Evolutionary conservation across 2,329 filamentous ascomycete species (phyloP).

Genomic region (Apiospora sp.): DNA sequence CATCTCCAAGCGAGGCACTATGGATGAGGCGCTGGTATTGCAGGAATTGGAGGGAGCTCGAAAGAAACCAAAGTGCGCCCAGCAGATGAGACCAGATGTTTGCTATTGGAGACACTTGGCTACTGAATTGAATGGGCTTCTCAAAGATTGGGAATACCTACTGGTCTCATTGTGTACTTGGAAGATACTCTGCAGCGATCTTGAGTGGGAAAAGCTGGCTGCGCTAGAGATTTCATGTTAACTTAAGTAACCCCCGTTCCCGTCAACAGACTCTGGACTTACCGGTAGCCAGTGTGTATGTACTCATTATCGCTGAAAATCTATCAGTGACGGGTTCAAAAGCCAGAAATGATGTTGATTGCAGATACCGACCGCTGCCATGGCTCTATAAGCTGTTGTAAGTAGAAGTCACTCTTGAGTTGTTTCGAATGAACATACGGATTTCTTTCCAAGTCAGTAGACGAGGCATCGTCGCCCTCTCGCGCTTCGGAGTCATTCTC

Average conservation of each 20-base stretch:
- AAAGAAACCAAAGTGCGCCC: constrained; percentile 36
- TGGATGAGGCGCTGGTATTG: not conserved
- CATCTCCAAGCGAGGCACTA: constrained; percentile 23
- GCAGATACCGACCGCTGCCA: too few species aligned
- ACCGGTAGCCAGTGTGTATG: not conserved
- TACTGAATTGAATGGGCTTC: not conserved
- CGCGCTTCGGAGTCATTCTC: too few species aligned
- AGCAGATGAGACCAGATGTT: constrained; percentile 44
- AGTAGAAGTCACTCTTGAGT: too few species aligned
- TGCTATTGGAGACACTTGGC: constrained; percentile 27
- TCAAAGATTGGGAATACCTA: not conserved
- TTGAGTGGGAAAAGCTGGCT: not conserved
- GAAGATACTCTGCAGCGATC: not conserved
- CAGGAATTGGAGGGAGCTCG: constrained; percentile 14
- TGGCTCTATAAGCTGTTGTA: too few species aligned
- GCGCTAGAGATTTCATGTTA: not conserved
- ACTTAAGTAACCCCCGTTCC: not conserved
- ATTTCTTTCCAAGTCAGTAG: too few species aligned
- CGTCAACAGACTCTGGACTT: not conserved
- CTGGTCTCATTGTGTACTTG: not conserved
- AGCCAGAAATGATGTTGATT: too few species aligned
- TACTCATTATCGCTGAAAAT: not conserved
- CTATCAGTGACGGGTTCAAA: too few species aligned
- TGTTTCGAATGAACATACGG: too few species aligned
- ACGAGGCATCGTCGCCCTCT: too few species aligned